Evolutionary conservation across 1,284 basidiomycete genomes (phyloP).

Genomic region (Mycosarcoma maydis): DNA sequence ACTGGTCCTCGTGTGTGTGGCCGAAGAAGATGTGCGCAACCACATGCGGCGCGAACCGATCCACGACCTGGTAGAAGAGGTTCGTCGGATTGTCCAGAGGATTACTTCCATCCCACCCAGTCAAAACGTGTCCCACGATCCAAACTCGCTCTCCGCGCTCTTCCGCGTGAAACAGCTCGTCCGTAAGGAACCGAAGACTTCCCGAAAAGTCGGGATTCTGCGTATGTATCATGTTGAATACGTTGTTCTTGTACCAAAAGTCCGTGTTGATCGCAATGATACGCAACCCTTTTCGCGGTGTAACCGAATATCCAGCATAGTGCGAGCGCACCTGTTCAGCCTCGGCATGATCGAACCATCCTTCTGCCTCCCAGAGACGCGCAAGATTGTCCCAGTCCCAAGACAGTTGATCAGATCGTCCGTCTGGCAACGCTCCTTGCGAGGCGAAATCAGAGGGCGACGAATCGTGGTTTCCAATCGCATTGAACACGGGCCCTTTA

Average conservation of each 20-base stretch:
- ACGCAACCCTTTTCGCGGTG: constrained; percentile 75
- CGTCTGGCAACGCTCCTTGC: constrained; percentile 54
- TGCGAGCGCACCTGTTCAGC: constrained; percentile 75
- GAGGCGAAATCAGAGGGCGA: constrained; percentile 57
- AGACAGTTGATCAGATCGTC: constrained; percentile 51
- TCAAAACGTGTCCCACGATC: constrained; percentile 81
- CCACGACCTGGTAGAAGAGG: constrained; percentile 72
- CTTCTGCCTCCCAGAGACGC: constrained; percentile 68
- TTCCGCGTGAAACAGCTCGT: constrained; percentile 74
- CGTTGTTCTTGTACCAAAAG: constrained; percentile 69
- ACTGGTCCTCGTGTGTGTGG: constrained; percentile 82
- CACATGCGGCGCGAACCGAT: constrained; percentile 79
- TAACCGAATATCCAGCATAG: constrained; percentile 79
- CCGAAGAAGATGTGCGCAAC: constrained; percentile 84
- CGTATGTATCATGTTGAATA: constrained; percentile 81
- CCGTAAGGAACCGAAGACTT: constrained; percentile 80
- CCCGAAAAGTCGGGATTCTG: constrained; percentile 77
- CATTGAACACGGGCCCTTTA: constrained; percentile 59
- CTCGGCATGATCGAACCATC: constrained; percentile 76
- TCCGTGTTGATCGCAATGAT: constrained; percentile 82
- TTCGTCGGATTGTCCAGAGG: constrained; percentile 68
- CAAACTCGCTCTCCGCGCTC: constrained; percentile 70
- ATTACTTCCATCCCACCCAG: constrained; percentile 77
- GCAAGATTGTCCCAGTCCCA: constrained; percentile 65
- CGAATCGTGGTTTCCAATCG: constrained; percentile 66